A percentile compares a stretch with the other conserved stretches of the same genome.
These are phyloP conservation scores for Eutrema salsugineum DNA, from an alignment of 441 rosid genomes.

Conservation along the genomic window DNA sequence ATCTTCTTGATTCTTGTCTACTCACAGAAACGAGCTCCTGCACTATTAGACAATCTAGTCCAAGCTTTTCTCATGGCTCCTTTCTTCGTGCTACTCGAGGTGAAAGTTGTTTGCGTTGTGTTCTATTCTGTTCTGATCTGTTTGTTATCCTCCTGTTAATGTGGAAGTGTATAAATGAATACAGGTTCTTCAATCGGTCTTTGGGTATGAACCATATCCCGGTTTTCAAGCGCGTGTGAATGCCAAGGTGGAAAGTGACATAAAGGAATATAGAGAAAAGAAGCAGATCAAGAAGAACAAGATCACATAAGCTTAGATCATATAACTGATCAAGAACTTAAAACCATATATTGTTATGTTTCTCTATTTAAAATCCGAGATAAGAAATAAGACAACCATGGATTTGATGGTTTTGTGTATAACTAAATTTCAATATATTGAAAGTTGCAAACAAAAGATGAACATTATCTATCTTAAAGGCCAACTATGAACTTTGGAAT, in stretches of 20 bases:
- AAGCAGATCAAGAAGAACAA: conserved; percentile 42
- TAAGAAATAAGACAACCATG: not conserved
- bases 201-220: conserved; percentile 75
- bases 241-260: conserved; percentile 57
- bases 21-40: conserved; percentile 80
- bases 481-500: too few relatives aligned
- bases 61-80: conserved; percentile 90
- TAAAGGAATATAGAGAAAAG: conserved; percentile 54
- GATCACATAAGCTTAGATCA: conserved; percentile 34
- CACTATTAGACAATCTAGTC: conserved; percentile 67
- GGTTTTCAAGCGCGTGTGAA: conserved; percentile 68
- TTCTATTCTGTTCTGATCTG: not conserved
- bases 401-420: conserved; percentile 3
- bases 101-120: conserved; percentile 11
- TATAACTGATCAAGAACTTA: not conserved
- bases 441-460: not conserved
- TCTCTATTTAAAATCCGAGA: not conserved
- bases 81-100: conserved; percentile 85
- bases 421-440: not conserved
- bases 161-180: conserved; percentile 6
- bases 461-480: not conserved
- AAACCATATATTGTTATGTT: not conserved
- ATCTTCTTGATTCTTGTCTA: conserved; percentile 1
- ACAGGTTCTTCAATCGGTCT: conserved; percentile 62
- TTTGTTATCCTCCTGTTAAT: not conserved